These are phyloP conservation scores for Ilex paraguariensis DNA, from an alignment of 305 asterid genomes.

Conservation along the genomic window DNA sequence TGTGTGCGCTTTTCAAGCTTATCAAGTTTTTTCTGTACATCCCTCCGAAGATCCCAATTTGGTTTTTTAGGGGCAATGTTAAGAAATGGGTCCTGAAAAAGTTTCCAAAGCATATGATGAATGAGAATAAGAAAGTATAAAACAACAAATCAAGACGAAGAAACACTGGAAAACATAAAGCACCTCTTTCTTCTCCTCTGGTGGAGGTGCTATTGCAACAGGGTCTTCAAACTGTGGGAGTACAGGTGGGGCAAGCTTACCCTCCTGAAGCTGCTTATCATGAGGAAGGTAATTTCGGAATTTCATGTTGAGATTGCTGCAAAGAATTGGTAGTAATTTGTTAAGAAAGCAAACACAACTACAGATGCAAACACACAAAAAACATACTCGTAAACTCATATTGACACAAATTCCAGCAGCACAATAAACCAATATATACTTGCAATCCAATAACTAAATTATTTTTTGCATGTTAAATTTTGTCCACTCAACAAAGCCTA, in stretches of 20 bases:
- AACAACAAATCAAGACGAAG: neutral
- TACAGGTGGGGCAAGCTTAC: constrained; percentile 80
- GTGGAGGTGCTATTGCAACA: constrained; percentile 50
- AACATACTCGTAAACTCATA: neutral
- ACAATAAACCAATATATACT: neutral
- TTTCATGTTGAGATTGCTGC: constrained; percentile 62
- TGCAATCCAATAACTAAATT: too few relatives aligned
- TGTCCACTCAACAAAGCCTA: too few relatives aligned
- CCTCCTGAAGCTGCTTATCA: constrained; percentile 94
- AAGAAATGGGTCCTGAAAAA: constrained; percentile 75
- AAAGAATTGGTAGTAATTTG: constrained; percentile 10
- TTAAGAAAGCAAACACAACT: neutral
- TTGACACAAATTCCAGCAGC: neutral
- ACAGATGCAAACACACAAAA: neutral
- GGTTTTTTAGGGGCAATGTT: constrained; percentile 98
- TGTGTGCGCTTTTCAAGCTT: constrained; percentile 90
- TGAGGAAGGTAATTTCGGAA: constrained; percentile 97
- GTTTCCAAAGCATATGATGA: constrained; percentile 2
- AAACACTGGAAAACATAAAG: neutral
- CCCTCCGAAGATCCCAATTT: constrained; percentile 93
- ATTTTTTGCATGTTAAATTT: too few relatives aligned
- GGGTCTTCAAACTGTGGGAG: constrained; percentile 94
- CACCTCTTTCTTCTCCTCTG: constrained; percentile 82
- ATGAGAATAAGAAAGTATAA: constrained; percentile 3
- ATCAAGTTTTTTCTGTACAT: constrained; percentile 90